Evolutionary conservation across 1,284 basidiomycete species (phyloP).

Genomic region (Jaminaea rosea): DNA sequence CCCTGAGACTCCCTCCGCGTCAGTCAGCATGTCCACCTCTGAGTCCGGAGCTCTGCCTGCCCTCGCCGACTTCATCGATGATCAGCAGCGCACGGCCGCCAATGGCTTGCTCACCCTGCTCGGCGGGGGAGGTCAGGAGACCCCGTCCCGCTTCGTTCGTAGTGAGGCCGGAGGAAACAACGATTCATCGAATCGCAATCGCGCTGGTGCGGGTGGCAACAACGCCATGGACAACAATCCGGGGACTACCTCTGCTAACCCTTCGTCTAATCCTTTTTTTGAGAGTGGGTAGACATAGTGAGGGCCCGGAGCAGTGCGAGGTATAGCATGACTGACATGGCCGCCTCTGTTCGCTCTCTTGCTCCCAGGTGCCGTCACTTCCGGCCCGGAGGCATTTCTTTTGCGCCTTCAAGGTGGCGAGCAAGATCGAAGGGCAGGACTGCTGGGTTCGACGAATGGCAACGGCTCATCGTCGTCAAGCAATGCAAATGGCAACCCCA

Average conservation of each 20-base stretch:
- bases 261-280: slow-evolving; percentile 2
- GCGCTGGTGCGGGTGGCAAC: not conserved
- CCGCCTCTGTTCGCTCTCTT: too few relatives aligned
- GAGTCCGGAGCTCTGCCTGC: not conserved
- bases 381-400: slow-evolving; percentile 35
- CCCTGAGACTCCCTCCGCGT: not conserved
- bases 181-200: too few relatives aligned
- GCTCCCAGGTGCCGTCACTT: slow-evolving; percentile 22
- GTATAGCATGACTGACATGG: too few relatives aligned
- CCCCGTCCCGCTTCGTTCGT: not conserved
- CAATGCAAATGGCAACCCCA: too few relatives aligned
- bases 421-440: slow-evolving; percentile 28
- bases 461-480: too few relatives aligned
- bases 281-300: too few relatives aligned
- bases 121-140: not conserved
- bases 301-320: too few relatives aligned
- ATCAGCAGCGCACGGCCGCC: not conserved
- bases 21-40: not conserved
- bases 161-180: not conserved
- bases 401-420: slow-evolving; percentile 31
- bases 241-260: not conserved
- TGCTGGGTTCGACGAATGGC: not conserved
- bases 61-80: not conserved
- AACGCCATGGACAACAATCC: not conserved
- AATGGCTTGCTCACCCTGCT: slow-evolving; percentile 1